phyloP scores from a whole-genome alignment of 2,329 filamentous ascomycete genomes.

The Neonectria magnoliae region DNA sequence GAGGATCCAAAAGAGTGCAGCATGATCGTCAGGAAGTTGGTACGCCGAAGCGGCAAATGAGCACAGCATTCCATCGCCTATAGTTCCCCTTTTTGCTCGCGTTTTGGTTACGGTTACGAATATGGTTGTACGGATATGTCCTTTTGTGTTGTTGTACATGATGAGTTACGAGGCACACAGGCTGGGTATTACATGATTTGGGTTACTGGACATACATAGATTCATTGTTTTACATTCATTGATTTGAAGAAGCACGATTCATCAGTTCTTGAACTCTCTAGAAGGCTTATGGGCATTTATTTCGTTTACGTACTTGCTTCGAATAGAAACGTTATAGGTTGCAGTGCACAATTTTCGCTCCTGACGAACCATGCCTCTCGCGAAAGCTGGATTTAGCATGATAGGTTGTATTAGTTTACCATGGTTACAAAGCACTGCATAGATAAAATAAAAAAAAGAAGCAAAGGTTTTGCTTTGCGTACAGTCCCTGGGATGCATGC shows the following conservation, averaged over 20 bases:
- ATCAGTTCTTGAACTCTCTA: background rate
- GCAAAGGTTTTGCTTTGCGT: too few relatives aligned
- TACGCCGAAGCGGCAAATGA: constrained; percentile 26
- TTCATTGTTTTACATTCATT: background rate
- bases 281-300: too few relatives aligned
- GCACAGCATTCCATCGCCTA: background rate
- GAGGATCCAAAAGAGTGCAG: constrained; percentile 75
- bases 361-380: too few relatives aligned
- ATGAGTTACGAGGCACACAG: background rate
- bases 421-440: too few relatives aligned
- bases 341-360: background rate
- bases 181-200: background rate
- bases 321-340: background rate
- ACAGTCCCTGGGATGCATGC: too few relatives aligned
- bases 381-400: background rate
- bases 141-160: background rate
- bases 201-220: background rate
- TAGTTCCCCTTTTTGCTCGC: background rate
- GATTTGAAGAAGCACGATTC: background rate
- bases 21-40: constrained; percentile 43
- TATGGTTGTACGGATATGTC: background rate
- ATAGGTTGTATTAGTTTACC: background rate
- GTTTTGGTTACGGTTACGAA: background rate
- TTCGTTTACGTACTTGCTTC: background rate
- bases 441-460: too few relatives aligned